Evolutionary conservation across 495 filamentous ascomycete species (phyloP), one percentile per base, ranked within the genome.

Genomic region (Podospora pseudocomata): DNA sequence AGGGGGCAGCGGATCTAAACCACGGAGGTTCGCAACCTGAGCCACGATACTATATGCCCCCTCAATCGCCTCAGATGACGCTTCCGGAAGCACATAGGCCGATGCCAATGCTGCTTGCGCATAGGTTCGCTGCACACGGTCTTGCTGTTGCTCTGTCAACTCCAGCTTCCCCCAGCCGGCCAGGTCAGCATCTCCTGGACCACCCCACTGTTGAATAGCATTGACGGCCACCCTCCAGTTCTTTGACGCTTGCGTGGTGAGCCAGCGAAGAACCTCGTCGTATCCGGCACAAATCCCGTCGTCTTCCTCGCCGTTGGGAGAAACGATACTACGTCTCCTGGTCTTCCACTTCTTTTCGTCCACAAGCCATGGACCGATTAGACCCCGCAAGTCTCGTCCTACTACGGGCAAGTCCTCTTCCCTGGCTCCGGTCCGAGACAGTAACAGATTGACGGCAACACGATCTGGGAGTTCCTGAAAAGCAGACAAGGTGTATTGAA

Each of bases 311-410:
- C 66, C 65, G 5, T 69, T 63, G 27, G 66, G 1, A 26, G 53
- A 6, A 44, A 59, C 27, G 61, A 28, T n/a, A 13, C 65, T 58
- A 30, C 73, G 70, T 28, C 73, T 67, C 63, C 66, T 63, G 30
- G 73, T 60, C 68, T 70, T 89, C 74, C 89, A 87, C 62, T 86
- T 84, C 63, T 75, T 86, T 66, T 87, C 85, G 49, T 89, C 91
- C 73, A 90, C 90, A 63, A 94, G 84, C 93, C 93, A 97, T 16
- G 93, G 91, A 0, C 90, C 91, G 68, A 95, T 83, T 9, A 97
- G 72, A 3, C 90, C 89, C 61, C 87, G 86, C 66, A 97, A 67
- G 72, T 97, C 94, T 70, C 88, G 86, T 18, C 86, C 88, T 67
- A 91, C 78, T n/a, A 76, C 77, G 18, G 74, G 77, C 18, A 84